Percentiles rank a stretch among this genome's conserved stretches.
phyloP scores from a whole-genome alignment of 805 yeast genomes.

The Candida ipomoeae region DNA sequence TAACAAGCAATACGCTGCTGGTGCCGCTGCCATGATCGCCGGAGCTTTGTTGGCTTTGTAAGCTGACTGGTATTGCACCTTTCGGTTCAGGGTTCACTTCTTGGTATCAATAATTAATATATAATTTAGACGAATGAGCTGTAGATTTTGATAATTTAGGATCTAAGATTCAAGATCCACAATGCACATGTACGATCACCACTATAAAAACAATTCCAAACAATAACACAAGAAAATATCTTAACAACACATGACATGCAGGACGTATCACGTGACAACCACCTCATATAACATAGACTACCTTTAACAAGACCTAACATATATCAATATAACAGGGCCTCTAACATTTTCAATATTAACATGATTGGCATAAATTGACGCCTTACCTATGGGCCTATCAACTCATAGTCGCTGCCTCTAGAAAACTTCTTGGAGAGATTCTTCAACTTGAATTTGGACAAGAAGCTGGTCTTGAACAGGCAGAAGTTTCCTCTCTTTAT shows the following conservation, averaged over 20 bases:
- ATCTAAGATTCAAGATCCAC: neutral
- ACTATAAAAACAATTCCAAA: too few relatives aligned
- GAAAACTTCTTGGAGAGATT: neutral
- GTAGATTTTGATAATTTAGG: neutral
- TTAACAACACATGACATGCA: too few relatives aligned
- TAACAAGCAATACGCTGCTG: conserved; percentile 25
- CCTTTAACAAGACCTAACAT: too few relatives aligned
- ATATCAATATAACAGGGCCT: too few relatives aligned
- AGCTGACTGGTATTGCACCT: conserved; percentile 9
- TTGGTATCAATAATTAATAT: conserved; percentile 13
- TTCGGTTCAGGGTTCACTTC: conserved; percentile 9
- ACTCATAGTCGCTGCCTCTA: neutral
- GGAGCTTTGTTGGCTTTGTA: conserved; percentile 31
- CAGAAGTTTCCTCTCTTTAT: conserved; percentile 2
- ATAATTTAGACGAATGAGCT: conserved; percentile 4
- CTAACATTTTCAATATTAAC: too few relatives aligned
- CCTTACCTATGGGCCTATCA: neutral
- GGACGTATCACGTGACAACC: too few relatives aligned
- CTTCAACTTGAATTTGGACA: neutral
- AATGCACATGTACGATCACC: too few relatives aligned
- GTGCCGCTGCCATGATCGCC: conserved; percentile 25
- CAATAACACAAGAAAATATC: too few relatives aligned
- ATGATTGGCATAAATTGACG: too few relatives aligned
- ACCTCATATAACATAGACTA: too few relatives aligned
- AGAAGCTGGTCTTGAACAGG: neutral